Conservation (phyloP, 108 stramenopile species). For the Nitzschia palea region DNA sequence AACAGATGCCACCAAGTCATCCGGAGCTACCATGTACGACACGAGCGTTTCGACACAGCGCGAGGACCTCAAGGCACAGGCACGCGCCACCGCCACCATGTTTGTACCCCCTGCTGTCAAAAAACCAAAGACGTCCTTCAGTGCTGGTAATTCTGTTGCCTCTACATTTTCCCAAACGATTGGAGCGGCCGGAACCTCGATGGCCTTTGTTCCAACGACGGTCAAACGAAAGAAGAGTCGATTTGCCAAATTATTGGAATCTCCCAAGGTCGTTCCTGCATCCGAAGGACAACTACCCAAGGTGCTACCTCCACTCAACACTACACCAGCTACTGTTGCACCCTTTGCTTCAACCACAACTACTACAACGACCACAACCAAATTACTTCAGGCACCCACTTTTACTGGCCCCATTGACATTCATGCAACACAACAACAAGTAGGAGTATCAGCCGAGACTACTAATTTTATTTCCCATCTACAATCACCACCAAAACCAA, state of each 20-base stretch:
- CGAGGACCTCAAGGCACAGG: background rate
- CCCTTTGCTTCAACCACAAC: background rate
- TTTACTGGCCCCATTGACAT: background rate
- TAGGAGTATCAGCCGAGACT: too few relatives aligned
- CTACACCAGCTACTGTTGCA: background rate
- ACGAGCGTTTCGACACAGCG: too few relatives aligned
- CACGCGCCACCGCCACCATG: background rate
- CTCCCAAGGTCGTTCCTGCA: background rate
- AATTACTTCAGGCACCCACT: background rate
- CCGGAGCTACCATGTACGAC: too few relatives aligned
- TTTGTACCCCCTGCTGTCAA: background rate
- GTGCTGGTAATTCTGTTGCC: background rate
- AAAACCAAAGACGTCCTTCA: background rate
- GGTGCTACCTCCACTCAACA: background rate
- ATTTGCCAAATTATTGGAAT: background rate
- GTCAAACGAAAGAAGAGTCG: conserved; percentile 30
- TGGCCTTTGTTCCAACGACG: conserved; percentile 67
- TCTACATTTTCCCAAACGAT: conserved; percentile 40
- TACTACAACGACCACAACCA: conserved; percentile 1
- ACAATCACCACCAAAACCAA: too few relatives aligned
- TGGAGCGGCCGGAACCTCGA: conserved; percentile 66
- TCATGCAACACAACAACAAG: background rate
- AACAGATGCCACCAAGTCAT: background rate
- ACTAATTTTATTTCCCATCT: too few relatives aligned
- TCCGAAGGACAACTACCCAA: background rate